Conservation (phyloP, 495 filamentous ascomycete genomes). For the Lichenothelia convexa region DNA sequence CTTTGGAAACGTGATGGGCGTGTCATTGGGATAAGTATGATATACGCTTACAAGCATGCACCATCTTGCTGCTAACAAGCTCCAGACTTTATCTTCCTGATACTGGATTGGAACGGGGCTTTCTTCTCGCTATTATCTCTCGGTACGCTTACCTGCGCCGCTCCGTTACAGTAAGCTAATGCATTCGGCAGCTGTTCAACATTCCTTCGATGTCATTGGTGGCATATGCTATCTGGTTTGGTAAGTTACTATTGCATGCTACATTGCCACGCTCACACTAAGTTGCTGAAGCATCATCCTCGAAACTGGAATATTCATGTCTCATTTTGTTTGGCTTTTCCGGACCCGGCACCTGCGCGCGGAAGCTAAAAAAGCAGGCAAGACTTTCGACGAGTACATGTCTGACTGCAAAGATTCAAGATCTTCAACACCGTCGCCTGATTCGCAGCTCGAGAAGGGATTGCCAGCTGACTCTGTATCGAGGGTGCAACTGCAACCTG, state of each 20-base stretch:
- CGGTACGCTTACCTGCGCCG: slow-evolving; percentile 21
- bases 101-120: slow-evolving; percentile 52
- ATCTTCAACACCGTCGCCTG: too few relatives aligned
- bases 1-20: slow-evolving; percentile 50
- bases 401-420: too few relatives aligned
- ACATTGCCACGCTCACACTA: neutral
- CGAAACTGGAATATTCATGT: slow-evolving; percentile 50
- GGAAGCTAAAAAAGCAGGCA: slow-evolving; percentile 35
- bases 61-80: too few relatives aligned
- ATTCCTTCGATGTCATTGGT: neutral
- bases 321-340: slow-evolving; percentile 48
- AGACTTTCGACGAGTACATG: slow-evolving; percentile 47
- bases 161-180: neutral
- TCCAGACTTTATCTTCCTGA: slow-evolving; percentile 42
- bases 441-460: too few relatives aligned
- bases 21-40: slow-evolving; percentile 47
- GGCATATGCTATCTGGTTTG: neutral
- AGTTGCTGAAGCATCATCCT: slow-evolving; percentile 39
- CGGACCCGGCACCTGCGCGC: slow-evolving; percentile 40
- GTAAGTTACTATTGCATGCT: neutral
- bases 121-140: slow-evolving; percentile 61
- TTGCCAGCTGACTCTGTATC: too few relatives aligned
- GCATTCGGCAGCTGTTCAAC: neutral
- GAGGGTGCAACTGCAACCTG: too few relatives aligned
- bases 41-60: slow-evolving; percentile 15